Conservation (phyloP, 139 green algal species). For the Edaphochlamys debaryana region DNA sequence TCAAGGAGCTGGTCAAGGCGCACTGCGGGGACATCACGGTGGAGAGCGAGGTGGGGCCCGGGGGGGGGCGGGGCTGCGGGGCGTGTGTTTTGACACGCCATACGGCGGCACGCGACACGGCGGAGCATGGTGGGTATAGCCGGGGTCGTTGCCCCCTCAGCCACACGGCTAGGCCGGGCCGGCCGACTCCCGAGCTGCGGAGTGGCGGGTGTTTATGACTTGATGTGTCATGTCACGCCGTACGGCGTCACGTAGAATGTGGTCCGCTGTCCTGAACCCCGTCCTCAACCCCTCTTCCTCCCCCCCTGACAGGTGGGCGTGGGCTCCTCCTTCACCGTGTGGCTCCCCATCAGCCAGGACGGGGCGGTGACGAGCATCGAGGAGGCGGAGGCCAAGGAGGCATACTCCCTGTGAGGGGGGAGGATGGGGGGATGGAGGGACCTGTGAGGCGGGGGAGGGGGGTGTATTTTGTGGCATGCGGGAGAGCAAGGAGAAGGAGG, state of each 20-base stretch:
- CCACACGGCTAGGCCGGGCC: too few species aligned
- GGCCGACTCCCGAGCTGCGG: too few species aligned
- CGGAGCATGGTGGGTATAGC: too few species aligned
- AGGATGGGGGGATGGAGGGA: neutral
- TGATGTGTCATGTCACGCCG: too few species aligned
- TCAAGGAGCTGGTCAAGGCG: slow-evolving; percentile 59
- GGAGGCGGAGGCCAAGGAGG: slow-evolving; percentile 6
- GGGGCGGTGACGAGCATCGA: neutral
- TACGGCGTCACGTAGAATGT: too few species aligned
- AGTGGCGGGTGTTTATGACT: too few species aligned
- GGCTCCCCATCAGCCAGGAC: slow-evolving; percentile 54
- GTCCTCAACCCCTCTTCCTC: neutral
- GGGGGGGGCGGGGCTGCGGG: neutral
- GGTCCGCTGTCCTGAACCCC: too few species aligned
- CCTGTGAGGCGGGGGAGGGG: too few species aligned
- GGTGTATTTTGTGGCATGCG: too few species aligned
- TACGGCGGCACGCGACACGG: too few species aligned
- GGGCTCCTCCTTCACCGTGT: slow-evolving; percentile 57
- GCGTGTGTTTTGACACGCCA: neutral
- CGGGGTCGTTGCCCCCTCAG: too few species aligned
- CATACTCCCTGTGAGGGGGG: slow-evolving; percentile 14
- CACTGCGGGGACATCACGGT: slow-evolving; percentile 45
- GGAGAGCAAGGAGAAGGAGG: too few species aligned
- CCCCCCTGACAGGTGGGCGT: neutral
- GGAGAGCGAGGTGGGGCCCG: slow-evolving; percentile 30